Conservation (phyloP, 768 basidiomycete genomes). For the Russula sp. region DNA sequence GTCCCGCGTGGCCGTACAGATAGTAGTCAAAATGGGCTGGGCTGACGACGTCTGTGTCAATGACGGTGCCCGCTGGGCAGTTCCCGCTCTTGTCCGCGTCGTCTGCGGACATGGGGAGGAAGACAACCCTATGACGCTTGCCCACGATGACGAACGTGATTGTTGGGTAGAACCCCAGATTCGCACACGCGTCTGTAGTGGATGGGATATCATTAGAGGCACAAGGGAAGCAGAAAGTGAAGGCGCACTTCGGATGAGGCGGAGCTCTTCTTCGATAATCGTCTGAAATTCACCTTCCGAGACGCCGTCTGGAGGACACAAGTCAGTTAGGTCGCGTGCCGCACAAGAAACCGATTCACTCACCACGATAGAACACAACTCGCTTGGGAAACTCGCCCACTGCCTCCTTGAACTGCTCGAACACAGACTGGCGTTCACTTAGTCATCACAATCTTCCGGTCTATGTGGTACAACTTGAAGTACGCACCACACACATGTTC, state of each 20-base stretch:
- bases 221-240: background rate
- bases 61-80: constrained; percentile 66
- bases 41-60: constrained; percentile 60
- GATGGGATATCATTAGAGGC: background rate
- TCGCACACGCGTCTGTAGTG: constrained; percentile 49
- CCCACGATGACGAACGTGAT: constrained; percentile 76
- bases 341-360: constrained; percentile 4
- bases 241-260: constrained; percentile 44
- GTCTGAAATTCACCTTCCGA: constrained; percentile 45
- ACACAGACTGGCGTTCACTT: constrained; percentile 27
- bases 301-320: constrained; percentile 36
- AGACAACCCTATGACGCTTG: constrained; percentile 61
- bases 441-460: background rate
- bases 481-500: constrained; percentile 50
- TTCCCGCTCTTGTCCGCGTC: constrained; percentile 44
- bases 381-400: constrained; percentile 44
- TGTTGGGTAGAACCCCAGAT: constrained; percentile 47
- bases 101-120: constrained; percentile 37
- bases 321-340: background rate
- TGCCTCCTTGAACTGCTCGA: constrained; percentile 52
- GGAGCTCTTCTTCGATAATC: constrained; percentile 46
- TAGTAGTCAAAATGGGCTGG: constrained; percentile 72
- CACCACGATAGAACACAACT: constrained; percentile 69
- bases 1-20: constrained; percentile 65
- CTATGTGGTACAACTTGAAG: background rate